phyloP scores from a whole-genome alignment of 495 filamentous ascomycete genomes.

The Neurospora sp. region DNA sequence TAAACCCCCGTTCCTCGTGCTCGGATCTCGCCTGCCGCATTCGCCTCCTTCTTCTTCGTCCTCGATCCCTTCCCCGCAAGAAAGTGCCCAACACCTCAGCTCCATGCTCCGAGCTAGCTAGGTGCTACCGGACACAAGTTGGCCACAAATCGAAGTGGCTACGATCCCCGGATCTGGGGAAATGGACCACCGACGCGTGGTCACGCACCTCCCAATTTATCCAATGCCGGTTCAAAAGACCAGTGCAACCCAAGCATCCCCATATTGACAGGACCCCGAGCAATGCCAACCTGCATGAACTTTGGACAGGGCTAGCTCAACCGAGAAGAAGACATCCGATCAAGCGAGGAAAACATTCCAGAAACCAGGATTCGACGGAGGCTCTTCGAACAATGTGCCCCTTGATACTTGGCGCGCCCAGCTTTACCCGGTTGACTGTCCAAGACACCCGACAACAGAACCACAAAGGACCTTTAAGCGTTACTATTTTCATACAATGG shows the following conservation, averaged over 20 bases:
- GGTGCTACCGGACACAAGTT: background rate
- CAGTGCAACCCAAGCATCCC: background rate
- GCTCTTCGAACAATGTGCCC: background rate
- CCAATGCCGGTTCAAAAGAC: background rate
- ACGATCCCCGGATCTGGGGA: background rate
- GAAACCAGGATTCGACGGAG: background rate
- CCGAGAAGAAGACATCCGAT: background rate
- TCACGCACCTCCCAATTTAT: background rate
- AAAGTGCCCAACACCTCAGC: background rate
- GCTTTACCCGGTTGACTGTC: background rate
- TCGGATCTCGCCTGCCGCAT: constrained; percentile 5
- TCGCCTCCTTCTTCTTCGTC: background rate
- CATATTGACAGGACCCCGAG: background rate
- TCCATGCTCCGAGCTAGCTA: background rate
- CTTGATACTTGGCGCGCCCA: background rate
- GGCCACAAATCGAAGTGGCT: background rate
- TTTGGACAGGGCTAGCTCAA: background rate
- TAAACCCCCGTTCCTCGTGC: constrained; percentile 4
- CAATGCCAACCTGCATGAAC: background rate
- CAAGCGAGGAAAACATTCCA: constrained; percentile 1
- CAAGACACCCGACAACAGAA: background rate
- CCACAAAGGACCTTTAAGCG: background rate
- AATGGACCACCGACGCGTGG: background rate
- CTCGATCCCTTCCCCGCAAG: background rate
- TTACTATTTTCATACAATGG: background rate